Percentiles rank a stretch among this genome's conserved stretches.
phyloP scores from a whole-genome alignment of 805 yeast species.

The Clavispora fructus region DNA sequence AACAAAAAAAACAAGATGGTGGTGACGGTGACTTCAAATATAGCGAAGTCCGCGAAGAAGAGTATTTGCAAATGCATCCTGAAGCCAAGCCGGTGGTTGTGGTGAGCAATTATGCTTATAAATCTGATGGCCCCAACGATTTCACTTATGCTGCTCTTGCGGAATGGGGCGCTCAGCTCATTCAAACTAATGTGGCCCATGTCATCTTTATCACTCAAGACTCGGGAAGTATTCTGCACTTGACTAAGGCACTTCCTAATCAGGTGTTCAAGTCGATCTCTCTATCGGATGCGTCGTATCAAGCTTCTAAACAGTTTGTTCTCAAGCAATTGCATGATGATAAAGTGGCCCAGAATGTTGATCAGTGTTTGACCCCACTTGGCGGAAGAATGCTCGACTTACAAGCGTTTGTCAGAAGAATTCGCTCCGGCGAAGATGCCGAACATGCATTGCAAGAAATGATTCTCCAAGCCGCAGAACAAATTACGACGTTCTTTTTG shows the following conservation, averaged over 20 bases:
- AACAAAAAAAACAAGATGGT: conserved; percentile 11
- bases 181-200: conserved; percentile 78
- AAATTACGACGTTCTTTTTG: conserved; percentile 74
- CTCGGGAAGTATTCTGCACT: conserved; percentile 63
- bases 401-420: conserved; percentile 83
- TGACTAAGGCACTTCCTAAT: conserved; percentile 74
- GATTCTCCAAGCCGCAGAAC: conserved; percentile 81
- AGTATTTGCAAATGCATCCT: conserved; percentile 78
- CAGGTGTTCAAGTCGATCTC: conserved; percentile 75
- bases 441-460: conserved; percentile 70
- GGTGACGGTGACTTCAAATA: conserved; percentile 29
- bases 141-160: conserved; percentile 71
- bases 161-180: conserved; percentile 81
- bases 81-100: conserved; percentile 82
- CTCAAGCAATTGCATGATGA: conserved; percentile 42
- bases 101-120: conserved; percentile 64
- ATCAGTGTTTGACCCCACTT: conserved; percentile 59
- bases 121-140: conserved; percentile 45
- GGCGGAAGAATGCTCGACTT: conserved; percentile 96
- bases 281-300: conserved; percentile 75
- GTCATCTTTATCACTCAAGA: conserved; percentile 86
- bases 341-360: conserved; percentile 35
- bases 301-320: conserved; percentile 68
- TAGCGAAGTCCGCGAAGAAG: conserved; percentile 49
- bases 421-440: conserved; percentile 84